These are phyloP conservation scores for Calonectria henricotiae DNA, from an alignment of 2,329 filamentous ascomycete species.

Conservation along the genomic window DNA sequence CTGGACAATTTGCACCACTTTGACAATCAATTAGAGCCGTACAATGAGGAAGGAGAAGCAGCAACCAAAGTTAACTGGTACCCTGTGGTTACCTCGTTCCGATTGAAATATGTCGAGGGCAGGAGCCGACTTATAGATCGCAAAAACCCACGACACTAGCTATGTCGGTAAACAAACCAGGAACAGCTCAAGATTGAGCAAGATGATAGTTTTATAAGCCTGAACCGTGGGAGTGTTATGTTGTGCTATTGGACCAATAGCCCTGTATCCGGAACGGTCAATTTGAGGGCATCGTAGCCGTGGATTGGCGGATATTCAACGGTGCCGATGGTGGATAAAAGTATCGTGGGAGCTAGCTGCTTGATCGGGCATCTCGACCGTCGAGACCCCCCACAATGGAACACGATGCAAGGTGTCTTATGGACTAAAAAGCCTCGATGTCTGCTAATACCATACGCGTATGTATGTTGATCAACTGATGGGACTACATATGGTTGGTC, in stretches of 20 bases:
- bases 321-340: slow-evolving; percentile 36
- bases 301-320: slow-evolving; percentile 48
- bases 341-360: slow-evolving; percentile 39
- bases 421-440: slow-evolving; percentile 22
- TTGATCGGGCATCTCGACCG: slow-evolving; percentile 48
- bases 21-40: neutral
- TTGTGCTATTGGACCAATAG: slow-evolving; percentile 36
- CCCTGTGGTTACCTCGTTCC: neutral
- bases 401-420: slow-evolving; percentile 40
- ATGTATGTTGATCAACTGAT: slow-evolving; percentile 36
- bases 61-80: neutral
- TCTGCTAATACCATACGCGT: slow-evolving; percentile 24
- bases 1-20: slow-evolving; percentile 46
- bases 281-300: slow-evolving; percentile 38
- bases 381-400: slow-evolving; percentile 39
- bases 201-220: slow-evolving; percentile 34
- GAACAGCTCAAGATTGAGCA: slow-evolving; percentile 14
- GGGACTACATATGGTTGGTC: neutral
- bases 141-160: slow-evolving; percentile 2
- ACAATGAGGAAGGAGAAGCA: neutral
- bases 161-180: slow-evolving; percentile 32
- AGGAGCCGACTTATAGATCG: slow-evolving; percentile 24
- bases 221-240: slow-evolving; percentile 25
- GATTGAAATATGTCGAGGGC: neutral
- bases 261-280: slow-evolving; percentile 41